These are phyloP conservation scores for Micractinium sp. DNA, from an alignment of 139 green algal genomes.

Conservation along the genomic window DNA sequence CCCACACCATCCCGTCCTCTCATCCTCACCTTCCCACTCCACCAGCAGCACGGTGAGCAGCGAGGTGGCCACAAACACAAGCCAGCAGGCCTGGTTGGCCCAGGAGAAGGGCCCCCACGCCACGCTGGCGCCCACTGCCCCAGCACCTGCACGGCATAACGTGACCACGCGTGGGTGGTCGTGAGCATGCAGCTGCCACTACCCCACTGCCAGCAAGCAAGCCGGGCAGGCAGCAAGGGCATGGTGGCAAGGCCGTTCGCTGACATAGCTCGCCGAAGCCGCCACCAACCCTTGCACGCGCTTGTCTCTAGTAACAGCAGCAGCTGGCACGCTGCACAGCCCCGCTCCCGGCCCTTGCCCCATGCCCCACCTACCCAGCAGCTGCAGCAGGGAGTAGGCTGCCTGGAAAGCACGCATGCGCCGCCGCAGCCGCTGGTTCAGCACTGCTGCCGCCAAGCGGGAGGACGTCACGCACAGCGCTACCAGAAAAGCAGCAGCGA, in stretches of 20 bases:
- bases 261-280: no score
- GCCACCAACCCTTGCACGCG: no score
- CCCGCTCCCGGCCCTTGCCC: neutral
- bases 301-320: no score
- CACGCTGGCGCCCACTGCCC: constrained; percentile 29
- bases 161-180: neutral
- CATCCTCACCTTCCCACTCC: constrained; percentile 7
- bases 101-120: constrained; percentile 39
- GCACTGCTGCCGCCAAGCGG: constrained; percentile 7
- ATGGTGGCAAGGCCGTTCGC: no score
- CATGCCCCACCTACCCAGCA: neutral
- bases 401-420: constrained; percentile 21
- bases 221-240: neutral
- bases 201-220: neutral
- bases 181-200: neutral
- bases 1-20: neutral
- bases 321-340: neutral
- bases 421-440: constrained; percentile 35
- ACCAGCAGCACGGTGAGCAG: constrained; percentile 13
- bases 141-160: constrained; percentile 12
- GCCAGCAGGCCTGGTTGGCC: constrained; percentile 50
- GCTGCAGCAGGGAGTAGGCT: constrained; percentile 2
- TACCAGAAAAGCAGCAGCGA: neutral
- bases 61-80: constrained; percentile 29
- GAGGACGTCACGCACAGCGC: constrained; percentile 14